Conservation (phyloP, 495 filamentous ascomycete genomes). For the Lasiosphaeria ovina region DNA sequence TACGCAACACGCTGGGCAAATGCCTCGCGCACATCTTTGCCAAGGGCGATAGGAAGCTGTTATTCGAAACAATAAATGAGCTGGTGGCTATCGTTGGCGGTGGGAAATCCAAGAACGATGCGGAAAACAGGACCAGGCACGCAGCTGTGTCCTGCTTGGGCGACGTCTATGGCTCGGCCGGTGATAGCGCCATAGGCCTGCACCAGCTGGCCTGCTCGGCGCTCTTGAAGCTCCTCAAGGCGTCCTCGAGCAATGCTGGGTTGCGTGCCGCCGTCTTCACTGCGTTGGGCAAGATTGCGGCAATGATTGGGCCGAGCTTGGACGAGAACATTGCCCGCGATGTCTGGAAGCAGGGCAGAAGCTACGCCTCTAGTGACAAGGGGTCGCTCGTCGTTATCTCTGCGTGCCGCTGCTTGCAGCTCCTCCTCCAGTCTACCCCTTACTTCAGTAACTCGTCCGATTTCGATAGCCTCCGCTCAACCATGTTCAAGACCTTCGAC, state of each 20-base stretch:
- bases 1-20: conserved; percentile 82
- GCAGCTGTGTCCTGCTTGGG: conserved; percentile 87
- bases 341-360: conserved; percentile 88
- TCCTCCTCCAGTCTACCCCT: conserved; percentile 64
- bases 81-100: conserved; percentile 70
- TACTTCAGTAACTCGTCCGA: conserved; percentile 91
- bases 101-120: conserved; percentile 78
- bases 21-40: conserved; percentile 80
- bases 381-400: conserved; percentile 75
- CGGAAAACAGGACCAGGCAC: conserved; percentile 62
- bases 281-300: conserved; percentile 71
- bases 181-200: conserved; percentile 87
- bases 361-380: conserved; percentile 74
- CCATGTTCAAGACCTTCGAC: conserved; percentile 83
- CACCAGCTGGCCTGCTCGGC: conserved; percentile 69
- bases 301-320: conserved; percentile 68
- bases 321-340: conserved; percentile 86
- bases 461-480: conserved; percentile 78
- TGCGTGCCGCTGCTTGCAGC: conserved; percentile 77
- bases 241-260: conserved; percentile 75
- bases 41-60: conserved; percentile 84
- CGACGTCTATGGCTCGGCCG: conserved; percentile 82
- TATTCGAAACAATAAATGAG: conserved; percentile 94
- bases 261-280: conserved; percentile 79
- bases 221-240: conserved; percentile 76